phyloP scores from a whole-genome alignment of 768 basidiomycete genomes.

The Suillus weaverae region DNA sequence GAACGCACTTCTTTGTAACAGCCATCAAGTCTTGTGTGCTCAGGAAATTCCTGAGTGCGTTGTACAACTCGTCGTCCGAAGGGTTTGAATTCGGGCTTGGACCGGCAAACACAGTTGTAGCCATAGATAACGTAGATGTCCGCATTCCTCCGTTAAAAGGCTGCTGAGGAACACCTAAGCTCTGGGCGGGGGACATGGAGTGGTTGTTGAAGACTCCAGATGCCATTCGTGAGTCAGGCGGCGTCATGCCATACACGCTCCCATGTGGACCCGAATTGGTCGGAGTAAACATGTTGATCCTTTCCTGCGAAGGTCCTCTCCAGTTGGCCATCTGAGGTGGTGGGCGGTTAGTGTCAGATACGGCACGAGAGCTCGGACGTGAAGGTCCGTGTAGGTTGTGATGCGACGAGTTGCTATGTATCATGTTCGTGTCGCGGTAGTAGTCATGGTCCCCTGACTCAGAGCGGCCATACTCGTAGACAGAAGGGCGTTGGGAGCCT shows the following conservation, averaged over 20 bases:
- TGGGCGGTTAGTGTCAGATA: constrained; percentile 32
- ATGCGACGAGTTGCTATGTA: constrained; percentile 37
- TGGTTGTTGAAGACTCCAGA: constrained; percentile 43
- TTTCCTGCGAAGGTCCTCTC: constrained; percentile 40
- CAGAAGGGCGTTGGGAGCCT: constrained; percentile 41
- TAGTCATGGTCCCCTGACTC: constrained; percentile 48
- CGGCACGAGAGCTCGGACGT: constrained; percentile 33
- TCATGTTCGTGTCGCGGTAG: constrained; percentile 55
- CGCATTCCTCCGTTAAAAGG: constrained; percentile 34
- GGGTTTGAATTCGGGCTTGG: constrained; percentile 57
- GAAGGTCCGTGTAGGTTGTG: constrained; percentile 29
- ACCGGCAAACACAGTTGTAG: constrained; percentile 52
- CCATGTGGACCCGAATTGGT: constrained; percentile 36
- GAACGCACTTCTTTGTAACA: constrained; percentile 65
- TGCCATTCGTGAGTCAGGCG: constrained; percentile 46
- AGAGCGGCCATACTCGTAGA: constrained; percentile 41
- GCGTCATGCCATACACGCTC: constrained; percentile 41
- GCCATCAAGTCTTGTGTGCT: constrained; percentile 70
- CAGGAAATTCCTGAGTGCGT: constrained; percentile 54
- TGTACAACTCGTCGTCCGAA: constrained; percentile 59
- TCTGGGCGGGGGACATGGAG: constrained; percentile 33
- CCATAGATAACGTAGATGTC: constrained; percentile 61
- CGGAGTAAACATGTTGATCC: constrained; percentile 32
- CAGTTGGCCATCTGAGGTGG: constrained; percentile 16
- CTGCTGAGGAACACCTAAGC: constrained; percentile 31